Percentiles rank a stretch among this genome's conserved stretches.
phyloP scores from a whole-genome alignment of 345 rosid genomes.

The Syzygium aromaticum region DNA sequence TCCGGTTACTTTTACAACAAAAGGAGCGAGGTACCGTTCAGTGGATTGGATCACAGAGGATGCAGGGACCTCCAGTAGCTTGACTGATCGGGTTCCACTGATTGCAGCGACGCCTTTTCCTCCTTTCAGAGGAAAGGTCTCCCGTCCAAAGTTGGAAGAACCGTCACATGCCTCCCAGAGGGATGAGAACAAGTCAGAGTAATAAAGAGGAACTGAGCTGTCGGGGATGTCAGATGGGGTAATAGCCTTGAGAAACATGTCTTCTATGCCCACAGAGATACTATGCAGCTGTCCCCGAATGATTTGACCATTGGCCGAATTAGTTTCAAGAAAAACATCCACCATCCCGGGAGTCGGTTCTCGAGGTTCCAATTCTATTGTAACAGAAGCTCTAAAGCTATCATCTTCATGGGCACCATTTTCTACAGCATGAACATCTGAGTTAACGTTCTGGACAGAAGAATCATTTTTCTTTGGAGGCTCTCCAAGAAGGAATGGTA shows the following conservation, averaged over 20 bases:
- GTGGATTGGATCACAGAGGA: constrained; percentile 35
- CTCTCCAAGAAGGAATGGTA: constrained; percentile 88
- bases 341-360: constrained; percentile 94
- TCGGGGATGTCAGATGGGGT: constrained; percentile 45
- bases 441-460: constrained; percentile 22
- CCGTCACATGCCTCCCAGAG: constrained; percentile 86
- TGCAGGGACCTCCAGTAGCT: constrained; percentile 73
- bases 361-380: constrained; percentile 63
- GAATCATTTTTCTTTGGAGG: constrained; percentile 24
- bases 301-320: constrained; percentile 72
- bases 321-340: constrained; percentile 81
- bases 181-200: constrained; percentile 53
- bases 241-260: constrained; percentile 84
- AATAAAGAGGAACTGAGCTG: constrained; percentile 43
- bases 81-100: constrained; percentile 83
- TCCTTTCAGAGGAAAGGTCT: constrained; percentile 62
- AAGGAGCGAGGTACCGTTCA: constrained; percentile 53
- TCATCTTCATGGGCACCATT: constrained; percentile 38
- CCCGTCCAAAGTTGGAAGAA: constrained; percentile 68
- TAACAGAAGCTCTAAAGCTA: constrained; percentile 50
- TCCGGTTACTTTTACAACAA: constrained; percentile 69
- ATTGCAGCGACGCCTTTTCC: constrained; percentile 71
- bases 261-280: constrained; percentile 78
- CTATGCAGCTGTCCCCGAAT: constrained; percentile 67
- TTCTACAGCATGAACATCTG: constrained; percentile 37